A percentile compares a stretch with the other conserved stretches of the same genome.
These are phyloP conservation scores for Triticum turgidum DNA, from an alignment of 176 grass and related monocot genomes.

Conservation along the genomic window DNA sequence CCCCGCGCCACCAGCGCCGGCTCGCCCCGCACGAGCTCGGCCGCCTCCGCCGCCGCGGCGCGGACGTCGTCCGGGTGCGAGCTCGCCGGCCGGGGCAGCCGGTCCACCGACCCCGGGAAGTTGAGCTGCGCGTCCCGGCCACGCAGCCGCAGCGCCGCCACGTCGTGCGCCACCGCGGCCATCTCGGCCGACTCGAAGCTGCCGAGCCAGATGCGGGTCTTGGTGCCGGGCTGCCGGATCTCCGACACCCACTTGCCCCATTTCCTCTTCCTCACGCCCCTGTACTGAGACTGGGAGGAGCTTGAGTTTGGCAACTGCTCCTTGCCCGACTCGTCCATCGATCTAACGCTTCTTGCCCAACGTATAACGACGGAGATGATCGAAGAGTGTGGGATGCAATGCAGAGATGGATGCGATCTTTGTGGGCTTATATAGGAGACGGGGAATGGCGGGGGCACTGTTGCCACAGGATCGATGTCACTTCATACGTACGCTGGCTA, in stretches of 20 bases:
- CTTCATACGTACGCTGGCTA: conserved; percentile 42
- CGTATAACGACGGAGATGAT: background rate
- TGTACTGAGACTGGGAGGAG: conserved; percentile 32
- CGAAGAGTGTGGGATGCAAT: background rate
- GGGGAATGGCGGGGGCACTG: background rate
- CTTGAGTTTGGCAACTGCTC: background rate
- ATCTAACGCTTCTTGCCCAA: background rate
- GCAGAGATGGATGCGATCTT: conserved; percentile 7
- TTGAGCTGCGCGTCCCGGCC: conserved; percentile 72
- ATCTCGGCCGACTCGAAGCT: conserved; percentile 88
- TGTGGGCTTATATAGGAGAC: conserved; percentile 19
- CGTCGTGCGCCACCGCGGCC: conserved; percentile 85
- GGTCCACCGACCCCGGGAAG: conserved; percentile 54
- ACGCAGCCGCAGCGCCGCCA: conserved; percentile 62
- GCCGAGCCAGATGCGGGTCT: conserved; percentile 83
- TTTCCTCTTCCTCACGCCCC: conserved; percentile 66
- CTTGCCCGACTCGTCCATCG: conserved; percentile 24
- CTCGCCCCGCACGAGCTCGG: conserved; percentile 44
- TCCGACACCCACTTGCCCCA: conserved; percentile 94
- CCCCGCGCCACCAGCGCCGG: conserved; percentile 34
- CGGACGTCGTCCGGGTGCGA: conserved; percentile 56
- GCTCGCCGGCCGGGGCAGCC: conserved; percentile 55
- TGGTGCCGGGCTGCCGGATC: conserved; percentile 81
- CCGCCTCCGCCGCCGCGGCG: conserved; percentile 54
- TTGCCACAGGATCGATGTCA: conserved; percentile 17